Evolutionary conservation across 2,329 filamentous ascomycete genomes (phyloP), one percentile per base, ranked within the genome.

Genomic region (Talaromyces sp.): DNA sequence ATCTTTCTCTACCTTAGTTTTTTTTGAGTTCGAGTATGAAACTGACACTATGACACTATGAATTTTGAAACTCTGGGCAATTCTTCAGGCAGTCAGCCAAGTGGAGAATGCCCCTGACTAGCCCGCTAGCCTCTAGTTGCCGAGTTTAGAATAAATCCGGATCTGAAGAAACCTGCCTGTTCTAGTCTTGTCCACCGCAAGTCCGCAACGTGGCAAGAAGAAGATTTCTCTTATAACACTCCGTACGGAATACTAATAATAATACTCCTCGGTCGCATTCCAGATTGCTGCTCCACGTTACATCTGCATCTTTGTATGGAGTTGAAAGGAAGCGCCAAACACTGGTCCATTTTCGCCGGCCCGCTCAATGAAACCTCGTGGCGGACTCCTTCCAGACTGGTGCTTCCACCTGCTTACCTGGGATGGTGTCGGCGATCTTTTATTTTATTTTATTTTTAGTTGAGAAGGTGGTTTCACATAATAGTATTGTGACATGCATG

Each of bases 71-170:
- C 23, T 23, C 12, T 47, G 14, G 14, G 6, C 18, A 51, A 27
- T 51, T 51, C 18, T 51, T 51, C 47, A 51, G 23, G 10, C 47
- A 10, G 18, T 51, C 10, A 23, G 6, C 18, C 6, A 51, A 28
- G 47, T 51, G 47, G 47, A 51, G 47, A 28, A 34, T 18, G 28
- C 53, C 53, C 53, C 53, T 56, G 53, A 56, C 53, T 56, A 34
- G 28, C 5, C 53, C 23, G 23, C 23, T 23, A 23, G 23, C 28
- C 53, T n/a, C 23, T 34, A 34, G 53, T 40, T 56, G 30, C 53
- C 53, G 30, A 9, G 10, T 33, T n/a, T 14, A 54, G 51, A 9
- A 51, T 28, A 34, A 16, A 4, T 6, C 47, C 7, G 27, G 40
- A 42, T n/a, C 40, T 33, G 31, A 9, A 7, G 8, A 33, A 3